These are phyloP conservation scores for Capillidium heterosporum DNA, from an alignment of 371 early-diverging fungal species.

Conservation along the genomic window DNA sequence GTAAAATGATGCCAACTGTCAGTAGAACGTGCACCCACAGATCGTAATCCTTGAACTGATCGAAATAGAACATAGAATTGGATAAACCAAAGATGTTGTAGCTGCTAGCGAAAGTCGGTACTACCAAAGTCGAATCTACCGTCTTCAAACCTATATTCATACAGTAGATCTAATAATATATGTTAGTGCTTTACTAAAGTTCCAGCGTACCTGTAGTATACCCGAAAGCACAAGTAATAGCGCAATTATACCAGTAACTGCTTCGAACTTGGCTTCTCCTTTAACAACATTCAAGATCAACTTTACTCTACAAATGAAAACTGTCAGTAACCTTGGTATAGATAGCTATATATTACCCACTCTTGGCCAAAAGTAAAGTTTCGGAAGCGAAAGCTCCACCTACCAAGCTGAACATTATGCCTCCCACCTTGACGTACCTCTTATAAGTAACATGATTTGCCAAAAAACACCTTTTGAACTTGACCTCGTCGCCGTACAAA, in stretches of 20 bases:
- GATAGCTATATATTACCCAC: no score
- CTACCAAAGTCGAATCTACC: slow-evolving; percentile 39
- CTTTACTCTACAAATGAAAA: neutral
- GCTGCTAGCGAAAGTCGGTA: slow-evolving; percentile 44
- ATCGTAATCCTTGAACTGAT: slow-evolving; percentile 30
- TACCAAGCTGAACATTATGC: slow-evolving; percentile 35
- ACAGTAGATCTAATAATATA: slow-evolving; percentile 48
- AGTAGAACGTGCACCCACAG: slow-evolving; percentile 15
- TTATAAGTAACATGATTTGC: slow-evolving; percentile 12
- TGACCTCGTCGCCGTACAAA: neutral
- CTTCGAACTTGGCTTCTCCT: neutral
- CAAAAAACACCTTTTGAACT: neutral
- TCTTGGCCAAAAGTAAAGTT: slow-evolving; percentile 40
- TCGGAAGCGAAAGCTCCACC: slow-evolving; percentile 45
- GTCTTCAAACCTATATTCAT: slow-evolving; percentile 42
- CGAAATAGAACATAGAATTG: slow-evolving; percentile 41
- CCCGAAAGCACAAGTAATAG: neutral
- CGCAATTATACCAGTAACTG: neutral
- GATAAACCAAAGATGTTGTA: slow-evolving; percentile 41
- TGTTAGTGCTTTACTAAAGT: no score
- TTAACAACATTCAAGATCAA: neutral
- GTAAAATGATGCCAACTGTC: neutral
- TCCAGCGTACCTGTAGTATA: no score
- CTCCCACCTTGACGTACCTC: slow-evolving; percentile 21
- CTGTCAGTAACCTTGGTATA: no score